Conservation (phyloP, 257 asterid genomes). For the Rhazya stricta region DNA sequence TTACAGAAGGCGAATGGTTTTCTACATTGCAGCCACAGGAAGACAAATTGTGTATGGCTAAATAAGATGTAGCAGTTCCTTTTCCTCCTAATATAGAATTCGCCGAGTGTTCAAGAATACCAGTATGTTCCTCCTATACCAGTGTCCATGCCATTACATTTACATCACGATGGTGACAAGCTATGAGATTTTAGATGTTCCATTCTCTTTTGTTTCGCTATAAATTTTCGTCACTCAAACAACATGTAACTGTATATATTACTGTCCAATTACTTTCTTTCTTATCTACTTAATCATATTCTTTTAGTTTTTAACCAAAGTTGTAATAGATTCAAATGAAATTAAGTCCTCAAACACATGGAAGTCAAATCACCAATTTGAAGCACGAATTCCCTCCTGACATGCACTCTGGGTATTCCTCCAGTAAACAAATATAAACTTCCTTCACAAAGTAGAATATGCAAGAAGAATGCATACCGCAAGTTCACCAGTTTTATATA, state of each 20-base stretch:
- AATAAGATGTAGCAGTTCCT: background rate
- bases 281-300: too few species aligned
- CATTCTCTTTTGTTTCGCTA: background rate
- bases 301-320: background rate
- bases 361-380: background rate
- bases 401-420: too few species aligned
- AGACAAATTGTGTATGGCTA: background rate
- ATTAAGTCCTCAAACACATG: background rate
- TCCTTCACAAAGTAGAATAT: background rate
- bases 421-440: background rate
- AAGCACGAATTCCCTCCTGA: background rate
- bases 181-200: background rate
- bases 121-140: background rate
- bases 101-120: background rate
- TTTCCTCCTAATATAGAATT: background rate
- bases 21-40: background rate
- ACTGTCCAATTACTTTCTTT: too few species aligned
- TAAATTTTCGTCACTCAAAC: background rate
- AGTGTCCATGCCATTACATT: background rate
- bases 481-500: conserved; percentile 70
- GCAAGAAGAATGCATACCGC: conserved; percentile 48
- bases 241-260: background rate
- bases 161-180: background rate
- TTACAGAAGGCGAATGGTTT: too few species aligned
- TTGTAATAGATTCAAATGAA: too few species aligned